phyloP scores from a whole-genome alignment of 1,284 basidiomycete genomes.

The Puccinia coronata region DNA sequence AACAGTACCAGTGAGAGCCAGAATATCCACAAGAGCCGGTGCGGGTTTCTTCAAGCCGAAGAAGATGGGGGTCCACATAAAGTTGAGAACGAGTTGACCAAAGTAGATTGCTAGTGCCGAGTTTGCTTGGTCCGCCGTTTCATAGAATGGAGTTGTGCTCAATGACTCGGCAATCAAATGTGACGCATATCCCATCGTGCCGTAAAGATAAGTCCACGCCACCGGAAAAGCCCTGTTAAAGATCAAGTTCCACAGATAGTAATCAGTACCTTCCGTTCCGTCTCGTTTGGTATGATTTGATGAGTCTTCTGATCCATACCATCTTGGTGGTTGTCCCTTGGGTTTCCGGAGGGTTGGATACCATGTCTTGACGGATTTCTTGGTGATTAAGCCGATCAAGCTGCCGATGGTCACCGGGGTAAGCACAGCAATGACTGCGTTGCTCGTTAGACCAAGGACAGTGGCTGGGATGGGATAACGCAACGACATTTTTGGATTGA shows the following conservation, averaged over 20 bases:
- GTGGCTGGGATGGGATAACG: too few relatives aligned
- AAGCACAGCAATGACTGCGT: too few relatives aligned
- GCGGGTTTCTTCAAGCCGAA: conserved; percentile 56
- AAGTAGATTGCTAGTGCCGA: conserved; percentile 56
- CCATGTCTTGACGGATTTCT: conserved; percentile 53
- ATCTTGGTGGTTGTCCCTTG: conserved; percentile 22
- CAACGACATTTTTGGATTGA: too few relatives aligned
- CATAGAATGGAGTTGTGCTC: conserved; percentile 53
- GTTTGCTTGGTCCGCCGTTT: conserved; percentile 50
- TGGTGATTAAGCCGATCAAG: conserved; percentile 52
- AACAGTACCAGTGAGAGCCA: conserved; percentile 55
- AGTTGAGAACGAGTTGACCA: conserved; percentile 56
- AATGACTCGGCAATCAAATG: conserved; percentile 55
- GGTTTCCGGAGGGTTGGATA: conserved; percentile 39
- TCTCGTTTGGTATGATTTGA: not conserved
- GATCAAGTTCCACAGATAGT: too few relatives aligned
- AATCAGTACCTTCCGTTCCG: too few relatives aligned
- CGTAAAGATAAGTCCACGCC: conserved; percentile 57
- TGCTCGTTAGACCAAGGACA: too few relatives aligned
- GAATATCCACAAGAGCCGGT: conserved; percentile 55
- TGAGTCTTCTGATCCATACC: not conserved
- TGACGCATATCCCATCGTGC: conserved; percentile 56
- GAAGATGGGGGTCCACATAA: conserved; percentile 56
- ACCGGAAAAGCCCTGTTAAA: conserved; percentile 48
- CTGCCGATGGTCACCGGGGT: conserved; percentile 54